Evolutionary conservation across 2,329 filamentous ascomycete species (phyloP), one percentile per base, ranked within the genome.

Genomic region (Myriosclerotinia duriaeana): DNA sequence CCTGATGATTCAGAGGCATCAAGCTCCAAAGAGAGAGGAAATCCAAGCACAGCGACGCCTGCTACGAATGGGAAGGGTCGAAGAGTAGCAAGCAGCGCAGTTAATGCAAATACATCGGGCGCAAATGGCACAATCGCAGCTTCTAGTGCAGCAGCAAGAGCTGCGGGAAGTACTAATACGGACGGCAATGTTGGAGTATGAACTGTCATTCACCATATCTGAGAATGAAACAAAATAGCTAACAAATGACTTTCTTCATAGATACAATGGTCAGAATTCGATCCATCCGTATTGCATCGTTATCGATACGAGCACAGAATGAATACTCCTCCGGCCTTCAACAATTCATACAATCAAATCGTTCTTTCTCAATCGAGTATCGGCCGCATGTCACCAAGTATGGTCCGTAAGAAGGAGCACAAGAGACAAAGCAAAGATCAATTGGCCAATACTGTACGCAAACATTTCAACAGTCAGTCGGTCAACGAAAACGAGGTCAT

Each of bases 401-500:
- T 93, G 87, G 86, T 87, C 53, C 81, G 89, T 67, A 84, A 83
- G 72, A 86, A 85, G 71, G 81, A 86, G 56, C 83, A 87, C 73
- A 81, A 88, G 63, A 83, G 89, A 65, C 87, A 93, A 75, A 85
- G 84, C 73, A 90, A 90, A 75, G 88, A 92, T 48, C 85, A 90
- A 71, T 81, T 96, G 65, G 89, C 89, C 11, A 83, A 87, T 71
- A 83, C 86, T 1, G 89, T 93, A 59, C 84, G 91, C 70, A 93
- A 92, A 77, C 90, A 95, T 78, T 95, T 95, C 80, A 95, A 95
- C 75, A 87, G 86, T 44, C 83, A 91, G 71, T 89, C 89, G 20
- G 86, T 94, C 52, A 89, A 88, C 70, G 92, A 96, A 80, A 92
- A 89, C 75, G 91, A 95, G 73, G 88, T 93, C 71, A 89, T 95